Evolutionary conservation across 208 protist genomes (phyloP), one percentile per base, ranked within the genome.

Genomic region (Crithidia fasciculata): DNA sequence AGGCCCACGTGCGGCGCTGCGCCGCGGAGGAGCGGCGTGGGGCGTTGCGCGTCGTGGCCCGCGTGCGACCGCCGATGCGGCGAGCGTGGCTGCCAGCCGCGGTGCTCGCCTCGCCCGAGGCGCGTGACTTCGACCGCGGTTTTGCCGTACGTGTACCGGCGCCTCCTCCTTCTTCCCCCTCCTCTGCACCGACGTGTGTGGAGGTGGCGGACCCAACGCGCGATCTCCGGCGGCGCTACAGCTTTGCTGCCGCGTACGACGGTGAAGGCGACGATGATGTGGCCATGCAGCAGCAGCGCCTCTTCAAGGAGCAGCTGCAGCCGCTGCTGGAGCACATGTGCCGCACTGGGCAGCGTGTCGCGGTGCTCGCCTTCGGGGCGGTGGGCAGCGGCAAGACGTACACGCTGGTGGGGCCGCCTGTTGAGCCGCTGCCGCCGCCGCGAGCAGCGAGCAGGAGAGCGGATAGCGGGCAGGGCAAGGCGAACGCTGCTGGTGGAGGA

Each of bases 311-410:
- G 37, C 66, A 84, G 64, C 63, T 84, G 36, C 63, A 65, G 55
- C 80, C 80, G 15, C 66, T 84, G 65, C 53, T 84, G 66, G 74
- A 76, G 69, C 65, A 78, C 69, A 80, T 83, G 74, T 83, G 73
- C 69, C 62, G 43, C 54, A 70, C 66, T 0, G 74, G 74, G 18
- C 64, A 80, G 53, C 47, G 83, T 71, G 78, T 86, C 9, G 87
- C 74, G 13, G 75, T 95, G 15, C 37, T 94, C 37, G 88, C 87
- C 3, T 88, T 89, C 57, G 91, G 91, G 6, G 75, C 88, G 37
- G 89, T 87, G 10, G 87, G 88, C 40, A 84, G 72, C 52, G 91
- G 91, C 39, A 95, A 95, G 66, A 92, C 86, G 13, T 78, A 87
- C 72, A 89, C 88, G 15, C 91, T 93, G 40, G n/a, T 92, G 3